Base-by-base conservation (phyloP, 257 asterid genomes). In the Nyctanthes arbortristis region DNA sequence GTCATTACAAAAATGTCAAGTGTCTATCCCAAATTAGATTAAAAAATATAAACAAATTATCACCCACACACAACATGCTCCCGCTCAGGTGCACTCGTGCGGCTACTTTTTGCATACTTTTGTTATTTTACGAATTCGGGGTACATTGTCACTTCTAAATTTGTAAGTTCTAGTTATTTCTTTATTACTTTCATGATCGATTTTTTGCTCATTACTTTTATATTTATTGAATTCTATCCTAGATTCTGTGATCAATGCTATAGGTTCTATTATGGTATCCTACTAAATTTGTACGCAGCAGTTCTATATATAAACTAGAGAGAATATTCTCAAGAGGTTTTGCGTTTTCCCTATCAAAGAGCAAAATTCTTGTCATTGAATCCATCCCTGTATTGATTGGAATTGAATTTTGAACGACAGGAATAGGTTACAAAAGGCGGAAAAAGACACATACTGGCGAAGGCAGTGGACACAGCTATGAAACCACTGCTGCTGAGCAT, bases 401-500 rank as follows among this genome's bases (percentile, higher is more conserved):
- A 14, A 30, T 37, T 75, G 37, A 49, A n/a, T 31, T 65, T 60
- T 56, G 63, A 20, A 61, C 66, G 22, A 55, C 72, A 68, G 84
- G 75, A 79, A 34, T 34, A 0, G 49, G 45, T 65, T 36, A 72
- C 16, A 78, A 66, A 64, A 74, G 63, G 64, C 69, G 32, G 37
- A 81, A 75, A 68, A 72, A 62, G 81, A 71, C 62, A 58, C 67
- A 55, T 60, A 34, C 25, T 34, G 76, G 65, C 7, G 71, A 68
- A 61, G 67, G 70, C 22, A 58, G 35, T 65, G 72, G 64, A 28
- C 68, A 49, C 65, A 70, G 71, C 43, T 58, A 56, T 54, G 55
- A 54, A 36, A 61, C 72, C 35, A 62, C 56, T 72, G 27, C 77
- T 54, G 43, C 79, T 66, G 72, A 92, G 92, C 81, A 82, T 33